Percentiles rank a stretch among this genome's conserved stretches.
These are phyloP conservation scores for Apiotrichum laibachii DNA, from an alignment of 1,284 basidiomycete species.

Conservation along the genomic window DNA sequence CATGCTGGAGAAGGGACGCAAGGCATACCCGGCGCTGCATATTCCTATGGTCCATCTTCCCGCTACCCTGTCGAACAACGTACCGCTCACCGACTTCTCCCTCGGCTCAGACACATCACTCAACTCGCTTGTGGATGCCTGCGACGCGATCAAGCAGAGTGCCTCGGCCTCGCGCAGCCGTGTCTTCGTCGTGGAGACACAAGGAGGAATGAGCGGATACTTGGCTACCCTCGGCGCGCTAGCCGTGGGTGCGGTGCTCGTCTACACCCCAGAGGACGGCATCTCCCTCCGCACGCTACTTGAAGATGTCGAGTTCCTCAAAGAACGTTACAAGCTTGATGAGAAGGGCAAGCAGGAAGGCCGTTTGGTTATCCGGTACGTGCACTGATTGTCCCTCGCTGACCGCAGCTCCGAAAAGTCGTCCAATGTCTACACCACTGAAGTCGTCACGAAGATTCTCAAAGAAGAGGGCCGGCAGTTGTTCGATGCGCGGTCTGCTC, in stretches of 20 bases:
- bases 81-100: constrained; percentile 93
- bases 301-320: constrained; percentile 84
- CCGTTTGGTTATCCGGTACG: constrained; percentile 75
- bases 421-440: constrained; percentile 85
- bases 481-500: constrained; percentile 93
- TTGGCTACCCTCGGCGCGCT: constrained; percentile 92
- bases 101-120: constrained; percentile 92
- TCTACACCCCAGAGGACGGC: constrained; percentile 91
- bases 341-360: constrained; percentile 87
- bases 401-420: constrained; percentile 65
- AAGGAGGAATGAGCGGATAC: constrained; percentile 95
- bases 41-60: constrained; percentile 91
- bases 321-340: constrained; percentile 80
- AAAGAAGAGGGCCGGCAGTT: constrained; percentile 85
- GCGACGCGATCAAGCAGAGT: constrained; percentile 97
- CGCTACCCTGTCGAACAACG: constrained; percentile 96
- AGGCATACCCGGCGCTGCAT: constrained; percentile 83
- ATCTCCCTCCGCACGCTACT: constrained; percentile 78
- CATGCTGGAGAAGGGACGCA: constrained; percentile 74
- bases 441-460: constrained; percentile 89
- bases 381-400: too few relatives aligned
- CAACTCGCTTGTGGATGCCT: constrained; percentile 95
- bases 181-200: constrained; percentile 97
- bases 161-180: constrained; percentile 91
- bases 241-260: constrained; percentile 84